Evolutionary conservation across 305 asterid genomes (phyloP).

Genomic region (Fraxinus greggii): DNA sequence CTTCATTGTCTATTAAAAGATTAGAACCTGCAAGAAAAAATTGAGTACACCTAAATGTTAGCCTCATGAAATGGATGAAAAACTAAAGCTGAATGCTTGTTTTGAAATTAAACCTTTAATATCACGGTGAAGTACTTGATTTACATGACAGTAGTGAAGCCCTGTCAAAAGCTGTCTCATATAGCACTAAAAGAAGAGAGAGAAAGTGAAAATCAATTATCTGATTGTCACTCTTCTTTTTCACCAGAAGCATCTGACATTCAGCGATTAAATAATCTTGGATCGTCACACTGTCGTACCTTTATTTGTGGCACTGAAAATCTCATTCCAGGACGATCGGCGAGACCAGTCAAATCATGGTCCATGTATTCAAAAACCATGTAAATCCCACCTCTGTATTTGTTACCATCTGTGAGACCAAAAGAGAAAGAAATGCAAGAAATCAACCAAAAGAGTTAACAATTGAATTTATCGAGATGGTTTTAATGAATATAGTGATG

Average conservation of each 20-base stretch:
- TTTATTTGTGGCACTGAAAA: constrained; percentile 76
- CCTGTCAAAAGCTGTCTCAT: constrained; percentile 97
- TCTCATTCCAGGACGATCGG: neutral
- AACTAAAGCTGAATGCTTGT: constrained; percentile 21
- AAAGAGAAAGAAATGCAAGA: constrained; percentile 16
- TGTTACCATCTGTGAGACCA: constrained; percentile 50
- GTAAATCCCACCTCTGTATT: neutral
- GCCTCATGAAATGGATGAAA: constrained; percentile 7
- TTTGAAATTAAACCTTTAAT: constrained; percentile 69
- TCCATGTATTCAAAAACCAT: neutral
- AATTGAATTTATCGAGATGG: constrained; percentile 1
- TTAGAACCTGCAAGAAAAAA: constrained; percentile 67
- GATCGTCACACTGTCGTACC: constrained; percentile 41
- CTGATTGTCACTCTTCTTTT: constrained; percentile 44
- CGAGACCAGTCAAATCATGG: neutral
- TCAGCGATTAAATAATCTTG: constrained; percentile 21
- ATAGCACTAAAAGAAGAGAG: constrained; percentile 70
- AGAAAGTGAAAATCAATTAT: constrained; percentile 39
- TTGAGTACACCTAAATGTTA: constrained; percentile 16
- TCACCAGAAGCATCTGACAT: constrained; percentile 31
- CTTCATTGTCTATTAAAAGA: constrained; percentile 90
- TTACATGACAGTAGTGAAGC: constrained; percentile 97
- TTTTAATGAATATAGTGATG: neutral
- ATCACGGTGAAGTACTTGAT: constrained; percentile 99
- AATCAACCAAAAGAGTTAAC: constrained; percentile 15